phyloP scores from a whole-genome alignment of 345 rosid genomes.

The Anastatica hierochuntica region DNA sequence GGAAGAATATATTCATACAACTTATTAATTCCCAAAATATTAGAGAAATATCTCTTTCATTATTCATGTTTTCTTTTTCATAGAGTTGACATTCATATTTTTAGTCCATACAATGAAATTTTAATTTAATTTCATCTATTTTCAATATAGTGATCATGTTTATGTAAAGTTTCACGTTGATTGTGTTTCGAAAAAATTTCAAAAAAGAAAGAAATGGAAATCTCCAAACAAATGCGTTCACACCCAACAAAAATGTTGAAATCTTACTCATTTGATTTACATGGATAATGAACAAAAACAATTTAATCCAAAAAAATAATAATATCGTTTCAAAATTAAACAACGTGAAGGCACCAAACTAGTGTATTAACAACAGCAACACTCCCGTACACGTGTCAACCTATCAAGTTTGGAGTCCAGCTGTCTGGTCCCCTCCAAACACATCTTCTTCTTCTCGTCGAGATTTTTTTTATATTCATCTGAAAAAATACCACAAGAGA shows the following conservation, averaged over 20 bases:
- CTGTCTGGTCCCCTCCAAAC: constrained; percentile 32
- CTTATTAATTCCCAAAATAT: no score
- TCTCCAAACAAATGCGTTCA: constrained; percentile 8
- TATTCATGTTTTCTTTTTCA: no score
- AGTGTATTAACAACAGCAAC: constrained; percentile 15
- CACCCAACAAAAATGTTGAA: constrained; percentile 8
- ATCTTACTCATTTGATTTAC: constrained; percentile 19
- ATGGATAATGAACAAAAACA: constrained; percentile 15
- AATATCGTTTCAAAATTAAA: constrained; percentile 8
- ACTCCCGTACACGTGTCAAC: constrained; percentile 44
- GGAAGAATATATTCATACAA: no score
- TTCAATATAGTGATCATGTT: neutral
- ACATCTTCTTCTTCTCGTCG: constrained; percentile 12
- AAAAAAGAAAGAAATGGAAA: no score
- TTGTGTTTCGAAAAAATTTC: constrained; percentile 12
- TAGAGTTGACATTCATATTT: no score
- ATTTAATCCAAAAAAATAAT: neutral
- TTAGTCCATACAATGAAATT: no score
- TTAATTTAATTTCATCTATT: neutral
- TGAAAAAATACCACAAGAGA: no score
- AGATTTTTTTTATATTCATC: neutral
- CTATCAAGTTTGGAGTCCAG: constrained; percentile 29
- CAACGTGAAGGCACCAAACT: constrained; percentile 45
- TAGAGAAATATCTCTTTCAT: no score
- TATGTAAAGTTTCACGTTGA: constrained; percentile 16